Conservation (phyloP, 345 rosid species). For the Mercurialis annua region DNA sequence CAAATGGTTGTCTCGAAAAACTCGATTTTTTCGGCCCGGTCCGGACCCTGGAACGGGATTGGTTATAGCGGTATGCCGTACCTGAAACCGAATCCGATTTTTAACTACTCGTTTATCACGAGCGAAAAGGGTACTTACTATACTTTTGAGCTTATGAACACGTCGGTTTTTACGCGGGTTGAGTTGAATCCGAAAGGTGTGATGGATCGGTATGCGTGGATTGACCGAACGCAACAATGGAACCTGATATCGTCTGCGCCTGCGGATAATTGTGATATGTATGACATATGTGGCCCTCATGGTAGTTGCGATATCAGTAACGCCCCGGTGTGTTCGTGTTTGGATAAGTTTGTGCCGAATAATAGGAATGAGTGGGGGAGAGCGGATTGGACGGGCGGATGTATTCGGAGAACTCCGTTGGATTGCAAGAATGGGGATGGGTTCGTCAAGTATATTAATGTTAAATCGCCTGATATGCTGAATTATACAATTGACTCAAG, state of each 20-base stretch:
- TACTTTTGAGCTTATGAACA: background rate
- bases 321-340: constrained; percentile 16
- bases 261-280: constrained; percentile 16
- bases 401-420: constrained; percentile 10
- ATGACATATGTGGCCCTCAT: constrained; percentile 19
- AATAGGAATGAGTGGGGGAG: constrained; percentile 1
- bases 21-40: background rate
- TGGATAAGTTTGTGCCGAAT: constrained; percentile 15
- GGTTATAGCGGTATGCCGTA: background rate
- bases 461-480: constrained; percentile 18
- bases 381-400: constrained; percentile 18
- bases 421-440: constrained; percentile 8
- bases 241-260: background rate
- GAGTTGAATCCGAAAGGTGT: background rate
- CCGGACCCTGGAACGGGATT: constrained; percentile 25
- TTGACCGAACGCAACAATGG: constrained; percentile 6
- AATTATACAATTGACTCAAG: background rate
- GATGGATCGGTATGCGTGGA: constrained; percentile 2
- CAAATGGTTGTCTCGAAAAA: background rate
- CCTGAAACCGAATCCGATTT: background rate
- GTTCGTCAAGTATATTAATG: background rate
- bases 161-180: background rate
- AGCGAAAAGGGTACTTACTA: constrained; percentile 6
- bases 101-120: background rate
- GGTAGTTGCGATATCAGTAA: background rate